Base-by-base conservation (phyloP, 495 filamentous ascomycete genomes). In the Neurospora intermedia region DNA sequence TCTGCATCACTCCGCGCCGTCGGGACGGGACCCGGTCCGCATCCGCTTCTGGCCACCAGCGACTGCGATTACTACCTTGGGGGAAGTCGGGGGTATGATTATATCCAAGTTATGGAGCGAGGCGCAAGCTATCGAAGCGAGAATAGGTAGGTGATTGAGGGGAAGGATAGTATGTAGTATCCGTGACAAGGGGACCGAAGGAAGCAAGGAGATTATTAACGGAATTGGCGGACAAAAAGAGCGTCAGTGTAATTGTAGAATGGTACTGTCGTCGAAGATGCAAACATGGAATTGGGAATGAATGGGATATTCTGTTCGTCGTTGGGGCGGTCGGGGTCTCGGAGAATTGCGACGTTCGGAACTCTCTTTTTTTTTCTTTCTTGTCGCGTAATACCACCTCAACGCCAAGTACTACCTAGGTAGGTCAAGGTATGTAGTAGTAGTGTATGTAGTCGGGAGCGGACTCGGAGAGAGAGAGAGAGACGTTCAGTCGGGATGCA, bases 1-100 rank as follows among this genome's bases (percentile, higher is more conserved):
- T 79, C 84, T 87, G 86, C 87, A 88, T 88, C 78, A 80, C 82
- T 83, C 80, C 75, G 70, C 75, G 74, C 72, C 73, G 74, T 69
- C 59, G 74, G 75, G 72, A 74, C 54, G 23, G 46, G 54, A 27
- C 76, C 71, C 77, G 70, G 77, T 73, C 74, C 71, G 77, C 79
- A 79, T 79, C 75, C 78, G 74, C 54, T 66, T 66, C 54, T 66
- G 54, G 27, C 54, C 54, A 31, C 27, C 54, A 66, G 18, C 54
- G 54, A 66, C 54, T 35, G 27, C 54, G 3, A 38, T 35, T 35
- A 66, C 54, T 66, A 66, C 54, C 27, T 35, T 31, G 48, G 48
- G 48, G 23, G 27, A 23, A 59, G 48, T 66, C 27, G 54, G 54
- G 54, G 13, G 27, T 66, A 66, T 66, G 27, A 66, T 35, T 35